Percentiles rank a stretch among this genome's conserved stretches.
These are phyloP conservation scores for Danielia reshetovae DNA, from an alignment of 805 yeast genomes.

Conservation along the genomic window DNA sequence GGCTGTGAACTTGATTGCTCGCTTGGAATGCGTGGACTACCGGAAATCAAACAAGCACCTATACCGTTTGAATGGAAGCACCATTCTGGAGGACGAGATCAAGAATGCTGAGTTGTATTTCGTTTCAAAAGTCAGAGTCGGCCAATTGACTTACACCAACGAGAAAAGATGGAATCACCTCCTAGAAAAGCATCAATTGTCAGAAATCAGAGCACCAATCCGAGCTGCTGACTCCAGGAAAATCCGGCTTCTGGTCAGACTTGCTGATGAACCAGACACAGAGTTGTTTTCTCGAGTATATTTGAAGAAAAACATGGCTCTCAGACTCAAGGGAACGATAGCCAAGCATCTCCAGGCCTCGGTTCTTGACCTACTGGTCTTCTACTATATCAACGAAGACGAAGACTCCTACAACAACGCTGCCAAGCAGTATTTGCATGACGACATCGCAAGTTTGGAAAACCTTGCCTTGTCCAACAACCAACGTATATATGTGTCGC, in stretches of 20 bases:
- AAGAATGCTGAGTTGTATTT: slow-evolving; percentile 67
- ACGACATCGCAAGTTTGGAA: slow-evolving; percentile 27
- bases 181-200: slow-evolving; percentile 26
- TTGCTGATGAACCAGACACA: slow-evolving; percentile 1
- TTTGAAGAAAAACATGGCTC: slow-evolving; percentile 22
- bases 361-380: slow-evolving; percentile 22
- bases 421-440: slow-evolving; percentile 20
- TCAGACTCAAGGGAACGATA: slow-evolving; percentile 33
- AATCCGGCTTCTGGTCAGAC: slow-evolving; percentile 4
- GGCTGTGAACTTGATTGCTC: slow-evolving; percentile 42
- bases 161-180: slow-evolving; percentile 42
- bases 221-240: background rate
- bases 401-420: slow-evolving; percentile 8
- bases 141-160: slow-evolving; percentile 17
- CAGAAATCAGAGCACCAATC: background rate
- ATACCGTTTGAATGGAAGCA: slow-evolving; percentile 54
- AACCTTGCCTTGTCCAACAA: slow-evolving; percentile 18
- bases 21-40: slow-evolving; percentile 26
- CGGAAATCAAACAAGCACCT: background rate
- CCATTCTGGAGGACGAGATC: slow-evolving; percentile 44
- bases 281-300: slow-evolving; percentile 16
- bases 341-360: slow-evolving; percentile 15
- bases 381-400: slow-evolving; percentile 21
- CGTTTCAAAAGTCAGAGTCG: slow-evolving; percentile 44
- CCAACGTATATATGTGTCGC: slow-evolving; percentile 16